These are phyloP conservation scores for Acanthamoeba culbertsoni DNA, from an alignment of 208 protist species.

Conservation along the genomic window DNA sequence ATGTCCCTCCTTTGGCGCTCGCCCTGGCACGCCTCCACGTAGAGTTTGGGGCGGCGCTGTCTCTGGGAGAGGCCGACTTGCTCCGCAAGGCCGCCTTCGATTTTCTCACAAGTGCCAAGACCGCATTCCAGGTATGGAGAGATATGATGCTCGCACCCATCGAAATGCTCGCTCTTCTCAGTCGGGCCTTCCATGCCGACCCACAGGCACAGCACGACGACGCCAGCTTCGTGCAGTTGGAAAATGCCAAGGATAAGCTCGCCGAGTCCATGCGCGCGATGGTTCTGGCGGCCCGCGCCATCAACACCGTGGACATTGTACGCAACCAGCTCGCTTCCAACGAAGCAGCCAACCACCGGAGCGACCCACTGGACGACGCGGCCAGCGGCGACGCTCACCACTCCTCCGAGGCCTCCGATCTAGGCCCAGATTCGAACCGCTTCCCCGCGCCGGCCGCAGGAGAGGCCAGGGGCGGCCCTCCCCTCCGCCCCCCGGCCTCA, in stretches of 20 bases:
- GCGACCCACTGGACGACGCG: neutral
- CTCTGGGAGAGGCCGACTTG: neutral
- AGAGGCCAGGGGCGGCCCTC: neutral
- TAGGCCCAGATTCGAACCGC: too few relatives aligned
- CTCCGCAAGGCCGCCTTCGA: neutral
- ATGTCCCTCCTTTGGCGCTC: neutral
- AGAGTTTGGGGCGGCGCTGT: neutral
- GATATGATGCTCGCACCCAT: too few relatives aligned
- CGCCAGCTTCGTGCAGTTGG: neutral
- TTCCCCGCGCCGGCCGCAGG: too few relatives aligned
- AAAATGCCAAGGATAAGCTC: neutral
- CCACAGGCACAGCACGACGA: neutral
- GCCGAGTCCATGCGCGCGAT: neutral
- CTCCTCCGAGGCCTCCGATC: too few relatives aligned
- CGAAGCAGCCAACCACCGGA: neutral
- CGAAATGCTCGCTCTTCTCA: too few relatives aligned
- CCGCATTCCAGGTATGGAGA: neutral
- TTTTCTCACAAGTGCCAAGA: neutral
- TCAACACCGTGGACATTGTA: constrained; percentile 11
- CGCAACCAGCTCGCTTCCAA: neutral
- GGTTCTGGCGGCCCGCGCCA: neutral
- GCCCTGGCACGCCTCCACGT: neutral
- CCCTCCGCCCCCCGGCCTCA: neutral
- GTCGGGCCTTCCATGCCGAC: too few relatives aligned
- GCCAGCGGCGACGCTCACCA: neutral